These are phyloP conservation scores for Phalaenopsis hybrid DNA, from an alignment of 116 monocot genomes.

Conservation along the genomic window DNA sequence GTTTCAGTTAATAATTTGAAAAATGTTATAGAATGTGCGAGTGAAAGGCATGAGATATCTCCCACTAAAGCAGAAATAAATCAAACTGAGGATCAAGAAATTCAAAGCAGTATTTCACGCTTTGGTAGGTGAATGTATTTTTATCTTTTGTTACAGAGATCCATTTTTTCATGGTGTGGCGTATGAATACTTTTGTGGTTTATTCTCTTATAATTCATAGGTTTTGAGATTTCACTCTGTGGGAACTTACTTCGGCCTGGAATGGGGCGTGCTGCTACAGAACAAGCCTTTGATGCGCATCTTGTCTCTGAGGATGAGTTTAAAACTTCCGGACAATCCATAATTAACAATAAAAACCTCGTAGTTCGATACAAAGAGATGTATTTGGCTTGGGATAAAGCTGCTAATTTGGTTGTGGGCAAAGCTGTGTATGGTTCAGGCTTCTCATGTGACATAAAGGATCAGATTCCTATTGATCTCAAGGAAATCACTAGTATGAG, in stretches of 20 bases:
- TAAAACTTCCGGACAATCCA: slow-evolving; percentile 48
- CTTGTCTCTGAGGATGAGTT: slow-evolving; percentile 55
- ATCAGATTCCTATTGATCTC: slow-evolving; percentile 54
- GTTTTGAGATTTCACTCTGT: slow-evolving; percentile 83
- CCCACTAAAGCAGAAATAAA: slow-evolving; percentile 27
- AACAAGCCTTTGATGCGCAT: slow-evolving; percentile 65
- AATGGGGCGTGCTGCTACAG: slow-evolving; percentile 59
- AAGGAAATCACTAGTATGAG: slow-evolving; percentile 20
- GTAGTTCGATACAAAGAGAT: slow-evolving; percentile 57
- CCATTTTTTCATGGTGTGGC: background rate
- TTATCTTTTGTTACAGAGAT: background rate
- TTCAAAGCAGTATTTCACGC: slow-evolving; percentile 11
- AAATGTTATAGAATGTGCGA: slow-evolving; percentile 13
- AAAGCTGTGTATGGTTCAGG: slow-evolving; percentile 63
- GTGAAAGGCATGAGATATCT: slow-evolving; percentile 16
- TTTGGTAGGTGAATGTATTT: slow-evolving; percentile 40
- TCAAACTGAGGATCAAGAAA: slow-evolving; percentile 17
- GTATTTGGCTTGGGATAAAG: slow-evolving; percentile 66
- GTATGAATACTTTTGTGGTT: slow-evolving; percentile 3
- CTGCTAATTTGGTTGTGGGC: slow-evolving; percentile 63
- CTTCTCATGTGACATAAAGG: slow-evolving; percentile 37
- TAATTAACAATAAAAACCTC: slow-evolving; percentile 68
- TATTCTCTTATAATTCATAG: slow-evolving; percentile 27
- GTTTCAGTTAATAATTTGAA: slow-evolving; percentile 8
- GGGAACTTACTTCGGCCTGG: slow-evolving; percentile 60